Conservation (phyloP, 2,329 filamentous ascomycete genomes). For the Pyricularia pennisetigena region DNA sequence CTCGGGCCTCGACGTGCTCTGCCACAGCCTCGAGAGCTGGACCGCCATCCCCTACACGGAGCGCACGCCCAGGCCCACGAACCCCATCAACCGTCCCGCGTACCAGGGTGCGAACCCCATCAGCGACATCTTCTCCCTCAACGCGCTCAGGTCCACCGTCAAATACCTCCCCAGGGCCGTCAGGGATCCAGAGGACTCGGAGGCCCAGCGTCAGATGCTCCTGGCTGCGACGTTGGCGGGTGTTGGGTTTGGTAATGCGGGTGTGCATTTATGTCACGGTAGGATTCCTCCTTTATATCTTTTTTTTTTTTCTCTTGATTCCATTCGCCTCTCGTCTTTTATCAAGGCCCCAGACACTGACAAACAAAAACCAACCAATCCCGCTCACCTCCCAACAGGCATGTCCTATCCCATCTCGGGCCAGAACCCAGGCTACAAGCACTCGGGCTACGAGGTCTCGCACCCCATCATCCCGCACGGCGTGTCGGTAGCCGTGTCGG, state of each 20-base stretch:
- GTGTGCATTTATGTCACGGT: constrained; percentile 70
- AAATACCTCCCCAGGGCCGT: constrained; percentile 89
- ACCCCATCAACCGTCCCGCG: constrained; percentile 83
- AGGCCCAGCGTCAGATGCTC: constrained; percentile 93
- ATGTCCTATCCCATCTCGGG: constrained; percentile 98
- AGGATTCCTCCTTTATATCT: constrained; percentile 13
- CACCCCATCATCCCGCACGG: constrained; percentile 86
- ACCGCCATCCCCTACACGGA: constrained; percentile 93
- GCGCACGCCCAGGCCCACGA: constrained; percentile 71
- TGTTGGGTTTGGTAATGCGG: constrained; percentile 94
- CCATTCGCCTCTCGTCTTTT: not conserved
- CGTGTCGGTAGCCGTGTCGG: constrained; percentile 87
- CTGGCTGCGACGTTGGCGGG: constrained; percentile 89
- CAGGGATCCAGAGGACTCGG: constrained; percentile 77
- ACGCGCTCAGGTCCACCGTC: constrained; percentile 72
- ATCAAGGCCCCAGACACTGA: constrained; percentile 3
- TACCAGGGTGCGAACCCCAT: constrained; percentile 98
- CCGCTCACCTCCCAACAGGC: constrained; percentile 23
- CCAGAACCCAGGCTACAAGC: constrained; percentile 85
- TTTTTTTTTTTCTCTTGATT: not conserved
- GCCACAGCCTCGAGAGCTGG: constrained; percentile 93
- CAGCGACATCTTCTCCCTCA: constrained; percentile 90
- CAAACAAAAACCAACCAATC: not conserved
- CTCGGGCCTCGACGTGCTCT: constrained; percentile 89
- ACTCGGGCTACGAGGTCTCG: constrained; percentile 73